Evolutionary conservation across 768 basidiomycete genomes (phyloP).

Genomic region (Suillus discolor): DNA sequence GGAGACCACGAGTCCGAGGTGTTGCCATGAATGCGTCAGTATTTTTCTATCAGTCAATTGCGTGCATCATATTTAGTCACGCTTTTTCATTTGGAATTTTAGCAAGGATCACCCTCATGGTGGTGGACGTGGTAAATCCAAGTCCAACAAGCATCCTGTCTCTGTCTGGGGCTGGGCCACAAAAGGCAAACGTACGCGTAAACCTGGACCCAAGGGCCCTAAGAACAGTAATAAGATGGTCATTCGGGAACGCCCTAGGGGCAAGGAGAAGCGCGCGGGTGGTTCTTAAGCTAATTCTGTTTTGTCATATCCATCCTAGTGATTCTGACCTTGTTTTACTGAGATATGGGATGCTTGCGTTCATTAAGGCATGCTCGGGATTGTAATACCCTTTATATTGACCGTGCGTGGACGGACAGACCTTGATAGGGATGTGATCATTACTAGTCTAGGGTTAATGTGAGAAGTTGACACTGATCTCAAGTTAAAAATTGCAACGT

Average conservation of each 20-base stretch:
- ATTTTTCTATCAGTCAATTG: constrained; percentile 11
- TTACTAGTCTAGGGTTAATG: neutral
- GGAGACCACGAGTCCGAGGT: constrained; percentile 86
- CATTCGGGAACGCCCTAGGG: constrained; percentile 81
- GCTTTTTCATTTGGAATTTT: neutral
- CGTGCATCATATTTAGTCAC: constrained; percentile 1
- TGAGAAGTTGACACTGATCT: neutral
- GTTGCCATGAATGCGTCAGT: constrained; percentile 95
- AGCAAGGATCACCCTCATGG: constrained; percentile 94
- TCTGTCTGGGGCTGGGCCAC: constrained; percentile 93
- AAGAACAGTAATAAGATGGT: constrained; percentile 92
- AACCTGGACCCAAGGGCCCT: constrained; percentile 88
- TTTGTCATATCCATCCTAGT: neutral
- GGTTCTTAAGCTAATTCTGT: constrained; percentile 13
- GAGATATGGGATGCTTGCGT: neutral
- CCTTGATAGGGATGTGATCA: neutral
- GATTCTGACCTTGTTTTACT: neutral
- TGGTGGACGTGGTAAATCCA: constrained; percentile 97
- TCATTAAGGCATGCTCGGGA: neutral
- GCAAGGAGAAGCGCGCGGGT: constrained; percentile 48
- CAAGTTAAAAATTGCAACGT: neutral
- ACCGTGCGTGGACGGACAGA: neutral
- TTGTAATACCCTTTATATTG: neutral
- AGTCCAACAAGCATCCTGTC: constrained; percentile 92
- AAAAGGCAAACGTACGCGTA: constrained; percentile 90